Evolutionary conservation across 2,329 filamentous ascomycete genomes (phyloP).

Genomic region (Colletotrichum godetiae): DNA sequence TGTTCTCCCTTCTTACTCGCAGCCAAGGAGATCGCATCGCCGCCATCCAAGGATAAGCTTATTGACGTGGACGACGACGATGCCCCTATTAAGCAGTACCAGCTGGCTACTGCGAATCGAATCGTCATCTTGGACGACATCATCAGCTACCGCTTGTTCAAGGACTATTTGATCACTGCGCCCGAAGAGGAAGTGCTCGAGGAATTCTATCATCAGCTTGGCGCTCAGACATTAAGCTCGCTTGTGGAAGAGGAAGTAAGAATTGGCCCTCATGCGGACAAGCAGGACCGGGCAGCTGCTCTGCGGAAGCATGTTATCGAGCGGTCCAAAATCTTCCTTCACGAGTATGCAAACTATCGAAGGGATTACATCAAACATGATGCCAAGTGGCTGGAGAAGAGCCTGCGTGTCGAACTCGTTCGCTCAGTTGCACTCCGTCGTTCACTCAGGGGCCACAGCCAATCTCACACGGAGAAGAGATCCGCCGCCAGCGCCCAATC

Average conservation of each 20-base stretch:
- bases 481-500: slow-evolving; percentile 75
- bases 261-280: slow-evolving; percentile 73
- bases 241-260: slow-evolving; percentile 83
- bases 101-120: slow-evolving; percentile 76
- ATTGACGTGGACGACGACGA: slow-evolving; percentile 69
- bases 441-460: slow-evolving; percentile 76
- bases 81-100: slow-evolving; percentile 79
- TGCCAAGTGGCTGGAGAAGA: slow-evolving; percentile 89
- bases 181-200: slow-evolving; percentile 92
- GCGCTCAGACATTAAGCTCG: slow-evolving; percentile 79
- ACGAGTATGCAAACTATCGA: slow-evolving; percentile 78
- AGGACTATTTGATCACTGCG: slow-evolving; percentile 83
- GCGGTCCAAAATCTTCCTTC: slow-evolving; percentile 87
- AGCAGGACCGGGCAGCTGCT: slow-evolving; percentile 75
- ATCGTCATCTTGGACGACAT: slow-evolving; percentile 90
- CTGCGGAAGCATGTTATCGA: slow-evolving; percentile 87
- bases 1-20: slow-evolving; percentile 82
- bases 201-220: slow-evolving; percentile 84
- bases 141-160: slow-evolving; percentile 89
- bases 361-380: slow-evolving; percentile 87
- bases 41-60: slow-evolving; percentile 57
- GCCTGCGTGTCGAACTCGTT: slow-evolving; percentile 82
- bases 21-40: slow-evolving; percentile 75
- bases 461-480: slow-evolving; percentile 79
- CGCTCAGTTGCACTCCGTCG: slow-evolving; percentile 81